phyloP scores from a whole-genome alignment of 495 filamentous ascomycete genomes.

The Trypethelium eluteriae region DNA sequence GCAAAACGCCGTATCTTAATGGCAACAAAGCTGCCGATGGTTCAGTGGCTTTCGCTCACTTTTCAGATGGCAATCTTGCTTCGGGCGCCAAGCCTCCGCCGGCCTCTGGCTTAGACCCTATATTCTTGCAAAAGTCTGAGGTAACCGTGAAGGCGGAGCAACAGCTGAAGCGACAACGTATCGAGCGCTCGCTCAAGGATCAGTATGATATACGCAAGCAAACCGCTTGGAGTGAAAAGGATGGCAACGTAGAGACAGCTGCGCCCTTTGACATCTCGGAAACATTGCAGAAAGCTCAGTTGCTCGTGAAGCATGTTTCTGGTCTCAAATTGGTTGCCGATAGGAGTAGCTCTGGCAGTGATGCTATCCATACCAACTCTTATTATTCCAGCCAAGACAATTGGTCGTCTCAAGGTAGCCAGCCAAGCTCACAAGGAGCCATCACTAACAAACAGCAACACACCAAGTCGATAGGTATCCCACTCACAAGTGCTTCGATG shows the following conservation, averaged over 20 bases:
- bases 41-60: constrained; percentile 2
- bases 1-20: constrained; percentile 1
- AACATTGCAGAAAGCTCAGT: constrained; percentile 62
- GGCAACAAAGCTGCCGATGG: constrained; percentile 16
- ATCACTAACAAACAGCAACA: constrained; percentile 3
- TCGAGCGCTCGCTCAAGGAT: constrained; percentile 70
- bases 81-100: constrained; percentile 5
- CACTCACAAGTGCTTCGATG: background rate
- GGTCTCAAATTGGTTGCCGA: constrained; percentile 42
- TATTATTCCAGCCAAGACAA: constrained; percentile 76
- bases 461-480: background rate
- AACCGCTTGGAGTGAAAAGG: constrained; percentile 45
- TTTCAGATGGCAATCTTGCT: background rate
- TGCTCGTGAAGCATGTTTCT: constrained; percentile 59
- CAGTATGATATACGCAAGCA: constrained; percentile 60
- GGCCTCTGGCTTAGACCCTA: constrained; percentile 58
- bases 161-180: constrained; percentile 65
- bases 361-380: constrained; percentile 87
- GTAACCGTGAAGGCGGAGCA: constrained; percentile 75
- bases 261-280: constrained; percentile 69
- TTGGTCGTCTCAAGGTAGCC: constrained; percentile 41
- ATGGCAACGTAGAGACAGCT: constrained; percentile 49
- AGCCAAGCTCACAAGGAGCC: constrained; percentile 22
- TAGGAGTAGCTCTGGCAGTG: constrained; percentile 51
- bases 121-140: constrained; percentile 77